Evolutionary conservation across 2,329 filamentous ascomycete species (phyloP).

Genomic region (Leptosphaerulina australis): DNA sequence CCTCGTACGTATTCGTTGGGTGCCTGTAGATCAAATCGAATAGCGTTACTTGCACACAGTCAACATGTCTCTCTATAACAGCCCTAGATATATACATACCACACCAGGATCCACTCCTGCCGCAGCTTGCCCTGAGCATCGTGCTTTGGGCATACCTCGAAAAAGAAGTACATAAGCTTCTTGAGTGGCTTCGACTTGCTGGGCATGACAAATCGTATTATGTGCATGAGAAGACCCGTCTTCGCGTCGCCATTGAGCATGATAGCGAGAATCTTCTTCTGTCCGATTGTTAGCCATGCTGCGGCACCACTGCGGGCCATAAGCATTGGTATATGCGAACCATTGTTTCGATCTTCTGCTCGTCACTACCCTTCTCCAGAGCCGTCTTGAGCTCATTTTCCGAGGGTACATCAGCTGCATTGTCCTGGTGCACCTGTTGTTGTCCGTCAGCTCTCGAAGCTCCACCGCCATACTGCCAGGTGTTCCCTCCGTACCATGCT

Average conservation of each 20-base stretch:
- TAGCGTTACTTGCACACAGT: constrained; percentile 76
- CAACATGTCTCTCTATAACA: constrained; percentile 18
- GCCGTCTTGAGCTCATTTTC: constrained; percentile 90
- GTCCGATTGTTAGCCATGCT: constrained; percentile 32
- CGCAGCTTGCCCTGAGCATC: constrained; percentile 93
- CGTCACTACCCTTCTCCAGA: constrained; percentile 91
- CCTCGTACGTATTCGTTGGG: constrained; percentile 98
- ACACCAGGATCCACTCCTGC: constrained; percentile 99
- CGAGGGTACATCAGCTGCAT: constrained; percentile 87
- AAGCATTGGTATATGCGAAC: constrained; percentile 31
- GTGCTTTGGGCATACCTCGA: constrained; percentile 97
- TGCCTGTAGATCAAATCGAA: constrained; percentile 95
- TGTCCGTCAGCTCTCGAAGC: constrained; percentile 40
- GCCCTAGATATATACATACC: constrained; percentile 61
- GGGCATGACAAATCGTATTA: constrained; percentile 99
- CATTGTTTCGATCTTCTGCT: constrained; percentile 84
- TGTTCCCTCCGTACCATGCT: constrained; percentile 66
- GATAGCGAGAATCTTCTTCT: constrained; percentile 87
- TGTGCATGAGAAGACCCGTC: constrained; percentile 96
- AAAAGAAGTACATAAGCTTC: constrained; percentile 99
- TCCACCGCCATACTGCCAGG: constrained; percentile 32
- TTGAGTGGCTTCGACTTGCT: constrained; percentile 96
- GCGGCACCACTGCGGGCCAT: constrained; percentile 59
- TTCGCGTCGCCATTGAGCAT: constrained; percentile 99
- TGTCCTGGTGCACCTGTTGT: constrained; percentile 81